phyloP scores from a whole-genome alignment of 495 filamentous ascomycete species.

The Hyaloscypha variabilis region DNA sequence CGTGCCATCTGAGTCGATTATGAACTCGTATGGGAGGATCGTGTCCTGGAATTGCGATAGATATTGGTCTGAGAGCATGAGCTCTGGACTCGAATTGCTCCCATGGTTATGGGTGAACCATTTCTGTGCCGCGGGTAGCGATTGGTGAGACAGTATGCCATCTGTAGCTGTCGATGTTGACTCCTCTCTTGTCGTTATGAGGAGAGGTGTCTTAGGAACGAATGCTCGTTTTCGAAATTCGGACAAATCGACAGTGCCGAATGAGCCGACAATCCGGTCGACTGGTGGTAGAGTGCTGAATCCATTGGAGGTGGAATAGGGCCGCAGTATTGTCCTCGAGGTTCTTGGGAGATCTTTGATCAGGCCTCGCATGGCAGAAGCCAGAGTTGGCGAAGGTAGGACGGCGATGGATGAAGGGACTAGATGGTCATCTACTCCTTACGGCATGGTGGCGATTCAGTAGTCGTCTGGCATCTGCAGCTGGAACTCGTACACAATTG shows the following conservation, averaged over 20 bases:
- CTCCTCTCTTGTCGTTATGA: constrained; percentile 17
- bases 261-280: constrained; percentile 11
- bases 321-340: not conserved
- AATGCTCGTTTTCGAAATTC: constrained; percentile 32
- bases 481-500: too few relatives aligned
- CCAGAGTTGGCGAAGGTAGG: not conserved
- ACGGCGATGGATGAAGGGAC: too few relatives aligned
- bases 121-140: constrained; percentile 25
- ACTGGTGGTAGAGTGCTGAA: constrained; percentile 3
- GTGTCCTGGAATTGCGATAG: constrained; percentile 24
- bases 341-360: not conserved
- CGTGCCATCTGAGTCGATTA: constrained; percentile 3
- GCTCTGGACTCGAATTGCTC: not conserved
- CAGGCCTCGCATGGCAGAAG: not conserved
- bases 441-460: too few relatives aligned
- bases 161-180: not conserved
- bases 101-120: constrained; percentile 23
- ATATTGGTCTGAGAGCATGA: constrained; percentile 15
- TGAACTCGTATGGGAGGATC: constrained; percentile 30
- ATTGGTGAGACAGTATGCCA: not conserved
- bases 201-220: constrained; percentile 28
- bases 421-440: too few relatives aligned
- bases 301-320: not conserved
- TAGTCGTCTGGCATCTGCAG: too few relatives aligned
- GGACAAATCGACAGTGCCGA: constrained; percentile 23